Evolutionary conservation across 2,329 filamentous ascomycete genomes (phyloP).

Genomic region (Colletotrichum sp.): DNA sequence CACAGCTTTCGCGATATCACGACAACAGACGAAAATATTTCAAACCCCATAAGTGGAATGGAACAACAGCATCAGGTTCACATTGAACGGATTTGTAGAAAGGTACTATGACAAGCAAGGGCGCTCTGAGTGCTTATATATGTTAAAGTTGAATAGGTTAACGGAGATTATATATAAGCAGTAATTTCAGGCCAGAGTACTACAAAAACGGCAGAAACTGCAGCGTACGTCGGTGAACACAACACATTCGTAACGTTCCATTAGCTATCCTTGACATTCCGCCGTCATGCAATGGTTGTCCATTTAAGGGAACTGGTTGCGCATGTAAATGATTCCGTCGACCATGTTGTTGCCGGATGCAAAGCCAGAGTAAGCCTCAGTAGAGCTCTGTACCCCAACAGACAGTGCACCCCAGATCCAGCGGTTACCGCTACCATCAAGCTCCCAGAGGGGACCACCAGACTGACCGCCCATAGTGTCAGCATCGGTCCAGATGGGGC

Average conservation of each 20-base stretch:
- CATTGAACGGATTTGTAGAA: too few relatives aligned
- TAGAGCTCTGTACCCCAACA: background rate
- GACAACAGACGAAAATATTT: too few relatives aligned
- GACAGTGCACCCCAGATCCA: background rate
- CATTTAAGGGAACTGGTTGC: background rate
- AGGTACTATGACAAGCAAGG: too few relatives aligned
- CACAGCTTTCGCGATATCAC: too few relatives aligned
- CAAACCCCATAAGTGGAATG: too few relatives aligned
- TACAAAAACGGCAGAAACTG: background rate
- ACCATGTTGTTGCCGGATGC: background rate
- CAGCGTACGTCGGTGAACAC: background rate
- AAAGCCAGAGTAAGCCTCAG: background rate
- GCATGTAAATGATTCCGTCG: background rate
- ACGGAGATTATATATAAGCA: too few relatives aligned
- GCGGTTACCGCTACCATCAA: background rate
- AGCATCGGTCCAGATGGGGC: constrained; percentile 17
- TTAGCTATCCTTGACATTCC: background rate
- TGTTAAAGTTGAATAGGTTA: too few relatives aligned
- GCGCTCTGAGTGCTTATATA: too few relatives aligned
- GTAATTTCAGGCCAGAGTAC: too few relatives aligned
- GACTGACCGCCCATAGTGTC: constrained; percentile 23
- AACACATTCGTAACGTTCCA: background rate
- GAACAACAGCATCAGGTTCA: too few relatives aligned
- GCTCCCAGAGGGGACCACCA: constrained; percentile 21
- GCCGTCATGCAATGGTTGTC: rapidly evolving